Evolutionary conservation across 352 stramenopile genomes (phyloP), one percentile per base, ranked within the genome.

Genomic region (Globisporangium iwayamae): DNA sequence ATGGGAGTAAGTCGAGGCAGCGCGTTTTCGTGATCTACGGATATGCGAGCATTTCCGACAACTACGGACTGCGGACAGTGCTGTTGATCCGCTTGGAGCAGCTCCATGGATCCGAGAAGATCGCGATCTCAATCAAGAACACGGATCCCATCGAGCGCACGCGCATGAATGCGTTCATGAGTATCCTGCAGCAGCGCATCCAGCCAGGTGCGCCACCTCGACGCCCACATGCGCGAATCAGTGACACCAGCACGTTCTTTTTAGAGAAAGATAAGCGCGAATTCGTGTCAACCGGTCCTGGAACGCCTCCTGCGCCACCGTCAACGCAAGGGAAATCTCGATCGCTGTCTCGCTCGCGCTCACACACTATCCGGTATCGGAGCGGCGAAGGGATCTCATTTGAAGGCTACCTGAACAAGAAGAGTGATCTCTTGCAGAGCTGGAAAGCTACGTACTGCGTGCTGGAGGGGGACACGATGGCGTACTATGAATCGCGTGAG

Each of bases 341-440:
- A 2, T 11, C 61, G 22, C 30, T 56, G 2, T 56, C 65, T 13
- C 80, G 80, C 5, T 65, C 62, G 45, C 74, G 83, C 30, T 90
- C 81, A 0, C 78, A 92, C 56, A 89, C 81, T 0, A 70, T 90
- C 54, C 79, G 83, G 9, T 92, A 92, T 52, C 81, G 83, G 14
- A 85, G 69, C 0, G 76, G 86, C 32, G 69, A 75, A 14, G 81
- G 85, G 11, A 93, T 94, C 43, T 76, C 81, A 13, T 94, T 94
- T 60, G 85, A 94, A 77, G 85, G 85, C 1, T 94, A 94, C 47
- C 63, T 94, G 57, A 89, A 81, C 74, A 91, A 90, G 69, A 94
- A 94, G 64, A 89, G 85, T 56, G 85, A 94, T 41, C 47, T 94
- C 52, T 56, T 94, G 0, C 65, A 77, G 58, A 78, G 62, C n/a